These are phyloP conservation scores for Fusarium sarcochroum DNA, from an alignment of 2,329 filamentous ascomycete genomes.

Conservation along the genomic window DNA sequence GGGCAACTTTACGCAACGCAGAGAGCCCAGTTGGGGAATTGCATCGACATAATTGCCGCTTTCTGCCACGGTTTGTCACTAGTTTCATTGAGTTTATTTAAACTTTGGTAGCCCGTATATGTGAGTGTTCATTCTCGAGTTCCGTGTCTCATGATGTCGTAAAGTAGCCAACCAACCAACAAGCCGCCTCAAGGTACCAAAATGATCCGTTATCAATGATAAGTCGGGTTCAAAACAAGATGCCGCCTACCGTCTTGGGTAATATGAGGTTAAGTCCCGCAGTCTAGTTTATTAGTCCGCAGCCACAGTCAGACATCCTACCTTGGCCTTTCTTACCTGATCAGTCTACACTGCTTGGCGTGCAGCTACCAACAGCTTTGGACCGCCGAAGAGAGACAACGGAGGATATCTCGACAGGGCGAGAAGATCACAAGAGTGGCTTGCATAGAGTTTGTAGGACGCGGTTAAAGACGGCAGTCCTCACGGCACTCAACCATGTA, in stretches of 20 bases:
- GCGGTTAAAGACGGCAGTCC: constrained; percentile 3
- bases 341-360: constrained; percentile 4
- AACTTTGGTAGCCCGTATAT: not conserved
- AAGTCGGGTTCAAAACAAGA: not conserved
- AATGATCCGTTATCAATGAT: not conserved
- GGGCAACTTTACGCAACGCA: not conserved
- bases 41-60: constrained; percentile 1
- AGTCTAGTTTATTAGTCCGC: constrained; percentile 11
- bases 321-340: constrained; percentile 10
- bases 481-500: constrained; percentile 8
- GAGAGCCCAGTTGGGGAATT: not conserved
- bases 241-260: not conserved
- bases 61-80: constrained; percentile 3
- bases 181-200: too few relatives aligned
- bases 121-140: not conserved
- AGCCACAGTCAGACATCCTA: constrained; percentile 13
- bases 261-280: constrained; percentile 11
- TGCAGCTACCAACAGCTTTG: not conserved
- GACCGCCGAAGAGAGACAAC: not conserved
- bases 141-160: not conserved
- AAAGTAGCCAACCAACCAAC: not conserved
- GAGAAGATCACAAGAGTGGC: constrained; percentile 3
- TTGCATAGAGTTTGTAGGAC: constrained; percentile 16
- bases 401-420: not conserved
- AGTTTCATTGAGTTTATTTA: constrained; percentile 12